A percentile compares a stretch with the other conserved stretches of the same genome.
phyloP scores from a whole-genome alignment of 805 yeast genomes.

The Teunomyces aglyptinius region DNA sequence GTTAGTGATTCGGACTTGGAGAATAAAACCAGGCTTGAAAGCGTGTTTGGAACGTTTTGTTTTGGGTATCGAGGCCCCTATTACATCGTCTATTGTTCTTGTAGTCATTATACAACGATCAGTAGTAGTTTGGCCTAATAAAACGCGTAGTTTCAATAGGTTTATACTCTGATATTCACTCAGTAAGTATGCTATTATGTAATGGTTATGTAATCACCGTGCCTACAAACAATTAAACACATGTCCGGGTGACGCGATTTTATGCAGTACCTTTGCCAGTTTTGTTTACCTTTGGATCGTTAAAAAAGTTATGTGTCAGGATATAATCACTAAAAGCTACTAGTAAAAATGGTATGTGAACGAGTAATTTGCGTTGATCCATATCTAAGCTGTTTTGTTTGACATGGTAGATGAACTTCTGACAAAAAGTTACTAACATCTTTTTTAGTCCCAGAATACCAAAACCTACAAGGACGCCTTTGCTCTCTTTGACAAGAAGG shows the following conservation, averaged over 20 bases:
- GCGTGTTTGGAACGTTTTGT: conserved; percentile 1
- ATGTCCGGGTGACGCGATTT: conserved; percentile 1
- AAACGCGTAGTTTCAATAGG: not conserved
- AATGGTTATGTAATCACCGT: no score
- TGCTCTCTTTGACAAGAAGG: conserved; percentile 94
- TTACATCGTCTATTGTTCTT: not conserved
- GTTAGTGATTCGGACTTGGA: conserved; percentile 53
- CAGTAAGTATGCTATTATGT: no score
- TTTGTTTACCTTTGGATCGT: conserved; percentile 4
- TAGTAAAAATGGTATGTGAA: conserved; percentile 2
- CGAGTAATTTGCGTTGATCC: not conserved
- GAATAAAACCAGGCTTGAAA: conserved; percentile 44
- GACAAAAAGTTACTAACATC: conserved; percentile 15
- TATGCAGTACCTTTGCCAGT: not conserved
- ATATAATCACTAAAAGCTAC: not conserved
- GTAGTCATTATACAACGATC: not conserved
- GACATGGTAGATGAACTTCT: not conserved
- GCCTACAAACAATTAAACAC: no score
- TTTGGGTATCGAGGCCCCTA: not conserved
- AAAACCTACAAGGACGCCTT: conserved; percentile 82
- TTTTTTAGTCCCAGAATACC: conserved; percentile 38
- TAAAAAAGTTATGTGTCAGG: conserved; percentile 4
- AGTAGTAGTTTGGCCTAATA: no score
- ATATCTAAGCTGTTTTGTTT: not conserved
- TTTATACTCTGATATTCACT: no score